Conservation (phyloP, 768 basidiomycete species). For the Mrakia blollopis region DNA sequence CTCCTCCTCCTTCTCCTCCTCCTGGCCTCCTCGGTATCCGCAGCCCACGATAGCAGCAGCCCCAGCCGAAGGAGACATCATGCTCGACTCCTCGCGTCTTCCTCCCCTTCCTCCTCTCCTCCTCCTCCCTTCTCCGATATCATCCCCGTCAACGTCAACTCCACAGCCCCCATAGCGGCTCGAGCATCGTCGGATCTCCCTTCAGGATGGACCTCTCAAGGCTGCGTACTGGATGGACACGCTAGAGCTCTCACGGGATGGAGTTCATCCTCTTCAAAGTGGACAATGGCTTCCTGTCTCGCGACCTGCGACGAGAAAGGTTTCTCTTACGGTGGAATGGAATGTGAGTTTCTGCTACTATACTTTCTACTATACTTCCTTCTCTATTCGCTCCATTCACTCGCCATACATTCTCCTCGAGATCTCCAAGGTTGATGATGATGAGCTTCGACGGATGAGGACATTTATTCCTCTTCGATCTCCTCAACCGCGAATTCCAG, state of each 20-base stretch:
- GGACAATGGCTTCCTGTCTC: constrained; percentile 10
- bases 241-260: neutral
- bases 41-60: neutral
- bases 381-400: neutral
- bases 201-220: constrained; percentile 7
- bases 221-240: constrained; percentile 17
- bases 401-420: constrained; percentile 1
- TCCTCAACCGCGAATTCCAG: too few species aligned
- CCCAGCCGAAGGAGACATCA: constrained; percentile 17
- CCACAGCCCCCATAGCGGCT: neutral
- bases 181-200: neutral
- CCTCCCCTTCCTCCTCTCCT: neutral
- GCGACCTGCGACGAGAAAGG: neutral
- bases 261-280: neutral
- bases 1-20: constrained; percentile 1
- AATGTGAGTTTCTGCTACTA: constrained; percentile 5
- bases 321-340: constrained; percentile 9
- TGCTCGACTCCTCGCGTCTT: constrained; percentile 8
- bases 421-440: neutral
- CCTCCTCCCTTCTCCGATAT: neutral
- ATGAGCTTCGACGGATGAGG: neutral
- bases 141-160: neutral
- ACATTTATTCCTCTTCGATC: too few species aligned
- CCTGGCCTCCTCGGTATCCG: neutral
- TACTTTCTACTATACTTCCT: neutral